Conservation (phyloP, 345 rosid genomes). For the Bruguiera sexangula region DNA sequence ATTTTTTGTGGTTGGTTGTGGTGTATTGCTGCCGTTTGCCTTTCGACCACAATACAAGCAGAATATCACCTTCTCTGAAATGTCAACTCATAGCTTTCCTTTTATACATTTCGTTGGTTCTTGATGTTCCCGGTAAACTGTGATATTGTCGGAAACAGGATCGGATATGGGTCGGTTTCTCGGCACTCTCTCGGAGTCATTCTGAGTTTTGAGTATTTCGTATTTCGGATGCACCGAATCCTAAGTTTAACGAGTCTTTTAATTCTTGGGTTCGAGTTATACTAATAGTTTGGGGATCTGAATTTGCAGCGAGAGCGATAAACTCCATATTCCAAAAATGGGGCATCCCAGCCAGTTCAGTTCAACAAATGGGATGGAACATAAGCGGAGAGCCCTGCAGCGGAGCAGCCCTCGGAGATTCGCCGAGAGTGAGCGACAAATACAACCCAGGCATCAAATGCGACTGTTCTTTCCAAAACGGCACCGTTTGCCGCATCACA, state of each 20-base stretch:
- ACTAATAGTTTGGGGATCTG: neutral
- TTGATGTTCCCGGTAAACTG: too few species aligned
- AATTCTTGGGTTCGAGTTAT: neutral
- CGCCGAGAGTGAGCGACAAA: constrained; percentile 14
- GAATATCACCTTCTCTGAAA: too few species aligned
- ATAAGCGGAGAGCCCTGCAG: constrained; percentile 29
- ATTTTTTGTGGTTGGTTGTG: too few species aligned
- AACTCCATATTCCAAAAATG: constrained; percentile 49
- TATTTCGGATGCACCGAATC: too few species aligned
- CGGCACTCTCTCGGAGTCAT: too few species aligned
- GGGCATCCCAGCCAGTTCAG: constrained; percentile 24
- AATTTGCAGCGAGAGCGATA: constrained; percentile 35
- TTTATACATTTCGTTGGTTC: too few species aligned
- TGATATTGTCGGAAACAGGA: too few species aligned
- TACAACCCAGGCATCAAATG: constrained; percentile 60
- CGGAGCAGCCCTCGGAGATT: constrained; percentile 34
- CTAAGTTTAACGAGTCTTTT: neutral
- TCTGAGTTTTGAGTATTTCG: too few species aligned
- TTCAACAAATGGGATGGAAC: constrained; percentile 38
- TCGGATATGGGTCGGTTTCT: too few species aligned
- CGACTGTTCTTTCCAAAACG: constrained; percentile 36
- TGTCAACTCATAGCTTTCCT: too few species aligned
- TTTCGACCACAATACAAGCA: too few species aligned
- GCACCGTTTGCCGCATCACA: constrained; percentile 44
- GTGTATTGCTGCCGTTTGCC: too few species aligned